Percentiles rank a stretch among this genome's conserved stretches.
These are phyloP conservation scores for Xylariaceae sp. DNA, from an alignment of 2,329 filamentous ascomycete genomes.

Conservation along the genomic window DNA sequence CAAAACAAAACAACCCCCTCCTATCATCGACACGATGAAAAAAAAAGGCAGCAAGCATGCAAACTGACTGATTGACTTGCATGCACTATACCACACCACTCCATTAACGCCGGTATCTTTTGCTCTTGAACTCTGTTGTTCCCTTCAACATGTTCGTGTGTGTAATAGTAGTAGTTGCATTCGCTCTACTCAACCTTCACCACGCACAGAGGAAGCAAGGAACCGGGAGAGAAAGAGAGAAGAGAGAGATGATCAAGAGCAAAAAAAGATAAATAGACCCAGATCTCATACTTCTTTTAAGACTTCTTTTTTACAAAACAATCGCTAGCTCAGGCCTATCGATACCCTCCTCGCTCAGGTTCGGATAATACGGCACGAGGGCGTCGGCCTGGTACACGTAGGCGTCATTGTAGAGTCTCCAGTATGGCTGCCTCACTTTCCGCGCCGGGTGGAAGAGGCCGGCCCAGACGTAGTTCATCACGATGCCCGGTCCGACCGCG, in stretches of 20 bases:
- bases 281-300: too few relatives aligned
- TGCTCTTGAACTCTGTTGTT: too few relatives aligned
- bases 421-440: slow-evolving; percentile 92
- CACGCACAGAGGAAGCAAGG: too few relatives aligned
- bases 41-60: too few relatives aligned
- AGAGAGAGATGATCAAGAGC: not conserved
- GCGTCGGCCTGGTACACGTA: slow-evolving; percentile 91
- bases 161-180: too few relatives aligned
- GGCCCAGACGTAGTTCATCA: slow-evolving; percentile 98
- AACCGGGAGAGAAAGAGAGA: not conserved
- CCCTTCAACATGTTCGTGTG: too few relatives aligned
- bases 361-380: slow-evolving; percentile 95
- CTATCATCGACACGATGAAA: too few relatives aligned
- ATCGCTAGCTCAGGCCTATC: slow-evolving; percentile 78
- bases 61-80: too few relatives aligned
- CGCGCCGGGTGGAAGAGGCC: slow-evolving; percentile 94
- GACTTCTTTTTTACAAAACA: slow-evolving; percentile 57
- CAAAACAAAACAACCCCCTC: too few relatives aligned
- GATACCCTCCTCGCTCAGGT: slow-evolving; percentile 72
- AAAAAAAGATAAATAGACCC: slow-evolving; percentile 3
- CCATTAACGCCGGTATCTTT: too few relatives aligned
- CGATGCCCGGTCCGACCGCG: slow-evolving; percentile 83
- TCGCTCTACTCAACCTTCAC: too few relatives aligned
- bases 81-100: too few relatives aligned
- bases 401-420: slow-evolving; percentile 93